Conservation (phyloP, 2,329 filamentous ascomycete genomes). For the Orbilia ellipsospora region DNA sequence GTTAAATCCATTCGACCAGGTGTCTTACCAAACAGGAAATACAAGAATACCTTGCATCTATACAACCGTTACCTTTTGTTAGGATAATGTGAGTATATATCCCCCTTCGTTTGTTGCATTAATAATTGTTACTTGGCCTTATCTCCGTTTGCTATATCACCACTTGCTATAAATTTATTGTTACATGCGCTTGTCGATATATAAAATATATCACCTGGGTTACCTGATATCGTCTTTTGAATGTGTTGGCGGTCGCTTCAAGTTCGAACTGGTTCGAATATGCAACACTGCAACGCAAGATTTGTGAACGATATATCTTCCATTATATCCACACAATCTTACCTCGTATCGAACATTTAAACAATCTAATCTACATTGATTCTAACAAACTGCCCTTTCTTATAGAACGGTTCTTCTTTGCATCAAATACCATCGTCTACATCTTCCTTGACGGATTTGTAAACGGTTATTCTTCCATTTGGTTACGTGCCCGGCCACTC, state of each 20-base stretch:
- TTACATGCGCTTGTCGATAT: background rate
- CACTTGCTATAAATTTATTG: background rate
- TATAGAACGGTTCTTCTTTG: slow-evolving; percentile 48
- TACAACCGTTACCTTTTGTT: slow-evolving; percentile 35
- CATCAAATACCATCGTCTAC: slow-evolving; percentile 32
- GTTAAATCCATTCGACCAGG: slow-evolving; percentile 46
- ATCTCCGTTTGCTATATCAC: background rate
- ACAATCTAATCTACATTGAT: background rate
- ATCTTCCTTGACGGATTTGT: slow-evolving; percentile 51
- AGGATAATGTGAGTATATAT: slow-evolving; percentile 38
- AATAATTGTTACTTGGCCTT: background rate
- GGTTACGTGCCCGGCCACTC: slow-evolving; percentile 54
- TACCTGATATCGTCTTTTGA: no score
- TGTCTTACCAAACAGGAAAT: slow-evolving; percentile 43
- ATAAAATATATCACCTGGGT: no score
- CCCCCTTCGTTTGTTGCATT: background rate
- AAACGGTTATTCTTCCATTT: slow-evolving; percentile 41
- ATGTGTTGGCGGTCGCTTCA: background rate
- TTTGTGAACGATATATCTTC: background rate
- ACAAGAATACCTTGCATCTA: slow-evolving; percentile 31
- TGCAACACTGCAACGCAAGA: background rate
- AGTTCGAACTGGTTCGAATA: slow-evolving; percentile 4
- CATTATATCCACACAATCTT: background rate
- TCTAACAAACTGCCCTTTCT: slow-evolving; percentile 37
- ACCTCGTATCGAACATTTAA: background rate